Evolutionary conservation across 345 rosid species (phyloP), one percentile per base, ranked within the genome.

Genomic region (Sisymbrium altissimum): DNA sequence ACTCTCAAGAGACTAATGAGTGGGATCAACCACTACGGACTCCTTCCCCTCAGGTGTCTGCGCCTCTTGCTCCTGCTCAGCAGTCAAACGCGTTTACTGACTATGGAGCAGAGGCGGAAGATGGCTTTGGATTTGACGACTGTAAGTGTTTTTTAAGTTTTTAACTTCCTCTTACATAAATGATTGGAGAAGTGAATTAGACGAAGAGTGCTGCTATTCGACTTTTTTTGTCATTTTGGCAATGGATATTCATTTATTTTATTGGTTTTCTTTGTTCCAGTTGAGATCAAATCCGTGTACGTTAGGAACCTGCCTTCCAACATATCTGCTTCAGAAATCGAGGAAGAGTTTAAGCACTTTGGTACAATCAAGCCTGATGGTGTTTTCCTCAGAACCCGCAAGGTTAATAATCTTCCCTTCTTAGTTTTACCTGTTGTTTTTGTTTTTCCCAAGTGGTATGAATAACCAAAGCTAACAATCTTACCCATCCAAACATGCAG

Each of bases 271-370:
- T 6, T 72, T 53, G 64, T 73, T 84, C 43, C 88, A 92, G 97
- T 92, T 80, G 95, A 87, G 73, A 80, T 77, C 65, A 95, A 89
- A 83, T 95, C 99, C 29, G 97, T 95, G 43, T 94, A 94, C 41
- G 99, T 95, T 71, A 84, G 97, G 78, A 95, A 95, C 84, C 84
- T 95, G 86, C 96, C 99, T 8, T 87, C 97, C 18, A 68, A 80
- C 76, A 83, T 95, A 70, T 83, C 89, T 66, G 83, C 91, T 75
- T 85, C 74, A 14, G 99, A 95, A 82, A 90, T 95, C 61, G 95
- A 90, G 64, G 85, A 92, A 67, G 97, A 87, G 79, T 95, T 95
- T 73, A 83, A 76, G 75, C 82, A 82, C 84, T 95, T 95, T 64
- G 97, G 97, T 75, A 80, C 82, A 73, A 87, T 95, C 73, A 90